Evolutionary conservation across 2,329 filamentous ascomycete species (phyloP).

Genomic region (Xylariaceae sp.): DNA sequence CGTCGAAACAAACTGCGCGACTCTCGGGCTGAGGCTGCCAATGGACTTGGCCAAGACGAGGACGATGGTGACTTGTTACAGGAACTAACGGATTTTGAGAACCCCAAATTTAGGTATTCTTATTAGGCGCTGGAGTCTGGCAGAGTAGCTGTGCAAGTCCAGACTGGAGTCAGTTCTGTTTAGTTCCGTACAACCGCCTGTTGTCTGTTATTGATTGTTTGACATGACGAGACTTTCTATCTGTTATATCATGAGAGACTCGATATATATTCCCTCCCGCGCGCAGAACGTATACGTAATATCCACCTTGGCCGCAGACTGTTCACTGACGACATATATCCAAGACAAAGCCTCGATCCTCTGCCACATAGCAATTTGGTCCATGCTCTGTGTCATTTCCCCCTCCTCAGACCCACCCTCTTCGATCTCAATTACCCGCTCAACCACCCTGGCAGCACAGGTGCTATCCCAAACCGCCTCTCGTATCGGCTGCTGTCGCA

Average conservation of each 20-base stretch:
- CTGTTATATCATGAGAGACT: slow-evolving; percentile 31
- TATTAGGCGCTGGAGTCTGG: too few species aligned
- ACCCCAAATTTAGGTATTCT: too few species aligned
- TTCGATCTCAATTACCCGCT: slow-evolving; percentile 47
- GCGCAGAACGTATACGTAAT: slow-evolving; percentile 43
- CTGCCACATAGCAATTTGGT: slow-evolving; percentile 38
- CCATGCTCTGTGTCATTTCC: slow-evolving; percentile 34
- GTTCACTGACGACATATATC: slow-evolving; percentile 22
- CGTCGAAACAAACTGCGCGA: too few species aligned
- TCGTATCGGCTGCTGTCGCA: slow-evolving; percentile 36
- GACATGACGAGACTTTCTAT: background rate
- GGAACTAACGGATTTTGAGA: too few species aligned
- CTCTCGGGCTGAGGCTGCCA: too few species aligned
- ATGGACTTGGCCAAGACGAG: too few species aligned
- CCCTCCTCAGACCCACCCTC: slow-evolving; percentile 32
- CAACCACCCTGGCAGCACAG: slow-evolving; percentile 39
- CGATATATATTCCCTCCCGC: slow-evolving; percentile 33
- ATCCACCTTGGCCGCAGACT: slow-evolving; percentile 36
- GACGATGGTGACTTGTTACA: too few species aligned
- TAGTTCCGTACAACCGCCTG: background rate
- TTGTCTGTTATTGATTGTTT: background rate
- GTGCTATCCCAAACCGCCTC: slow-evolving; percentile 47
- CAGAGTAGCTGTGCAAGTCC: too few species aligned
- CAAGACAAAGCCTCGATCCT: slow-evolving; percentile 43
- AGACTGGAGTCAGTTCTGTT: background rate